Evolutionary conservation across 805 yeast genomes (phyloP).

Genomic region (Saccharomycopsis javanensis): DNA sequence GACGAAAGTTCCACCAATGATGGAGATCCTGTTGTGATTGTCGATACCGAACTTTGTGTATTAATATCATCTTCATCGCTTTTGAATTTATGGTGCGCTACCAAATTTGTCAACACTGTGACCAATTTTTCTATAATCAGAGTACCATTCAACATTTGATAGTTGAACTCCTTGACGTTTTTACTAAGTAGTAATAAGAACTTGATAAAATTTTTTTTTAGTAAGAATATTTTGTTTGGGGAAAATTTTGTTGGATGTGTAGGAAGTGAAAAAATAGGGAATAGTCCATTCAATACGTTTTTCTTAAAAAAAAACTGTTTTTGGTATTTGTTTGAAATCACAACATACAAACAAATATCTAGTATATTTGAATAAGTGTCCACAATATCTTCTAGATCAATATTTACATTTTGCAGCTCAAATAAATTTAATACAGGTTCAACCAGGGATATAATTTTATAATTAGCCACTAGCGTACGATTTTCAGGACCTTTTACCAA

Average conservation of each 20-base stretch:
- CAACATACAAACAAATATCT: slow-evolving; percentile 12
- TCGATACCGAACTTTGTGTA: background rate
- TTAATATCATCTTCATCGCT: background rate
- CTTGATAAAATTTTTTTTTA: slow-evolving; percentile 14
- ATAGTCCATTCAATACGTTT: slow-evolving; percentile 8
- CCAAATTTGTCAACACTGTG: background rate
- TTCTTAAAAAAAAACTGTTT: slow-evolving; percentile 9
- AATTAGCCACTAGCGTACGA: slow-evolving; percentile 8
- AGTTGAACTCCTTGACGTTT: slow-evolving; percentile 14
- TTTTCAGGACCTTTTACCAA: slow-evolving; percentile 11
- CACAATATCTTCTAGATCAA: background rate
- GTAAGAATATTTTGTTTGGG: background rate
- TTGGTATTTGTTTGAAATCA: slow-evolving; percentile 13
- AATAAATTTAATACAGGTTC: slow-evolving; percentile 3
- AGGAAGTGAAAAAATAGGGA: slow-evolving; percentile 6
- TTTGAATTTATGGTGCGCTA: background rate
- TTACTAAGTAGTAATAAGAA: slow-evolving; percentile 15
- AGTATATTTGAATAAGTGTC: slow-evolving; percentile 10
- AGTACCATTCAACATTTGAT: slow-evolving; percentile 4
- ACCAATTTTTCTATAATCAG: background rate
- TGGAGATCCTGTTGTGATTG: background rate
- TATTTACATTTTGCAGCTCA: background rate
- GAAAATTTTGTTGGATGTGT: background rate
- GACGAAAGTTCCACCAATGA: background rate
- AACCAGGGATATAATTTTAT: slow-evolving; percentile 8